Evolutionary conservation across 2,329 filamentous ascomycete species (phyloP).

Genomic region (Alternaria ventricosa): DNA sequence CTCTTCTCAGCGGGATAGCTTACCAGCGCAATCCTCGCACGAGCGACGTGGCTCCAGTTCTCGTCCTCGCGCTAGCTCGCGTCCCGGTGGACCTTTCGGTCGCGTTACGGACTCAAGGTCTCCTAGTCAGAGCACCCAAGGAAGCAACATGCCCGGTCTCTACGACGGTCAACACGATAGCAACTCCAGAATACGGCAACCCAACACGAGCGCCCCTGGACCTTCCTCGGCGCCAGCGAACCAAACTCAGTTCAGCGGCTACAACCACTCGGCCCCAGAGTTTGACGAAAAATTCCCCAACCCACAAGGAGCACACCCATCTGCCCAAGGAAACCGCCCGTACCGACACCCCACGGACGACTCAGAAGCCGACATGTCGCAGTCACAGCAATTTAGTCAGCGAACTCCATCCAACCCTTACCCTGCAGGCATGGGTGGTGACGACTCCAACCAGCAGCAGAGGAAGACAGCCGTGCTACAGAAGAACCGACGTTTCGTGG

Average conservation of each 20-base stretch:
- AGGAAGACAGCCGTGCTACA: conserved; percentile 67
- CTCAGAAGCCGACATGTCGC: conserved; percentile 43
- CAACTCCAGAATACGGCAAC: conserved; percentile 30
- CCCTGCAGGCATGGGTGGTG: conserved; percentile 50
- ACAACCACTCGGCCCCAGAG: conserved; percentile 26
- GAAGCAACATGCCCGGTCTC: conserved; percentile 52
- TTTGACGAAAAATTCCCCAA: conserved; percentile 48
- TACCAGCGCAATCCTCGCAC: conserved; percentile 38
- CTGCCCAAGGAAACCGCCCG: conserved; percentile 25
- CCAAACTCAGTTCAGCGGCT: conserved; percentile 46
- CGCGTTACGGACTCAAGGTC: conserved; percentile 50
- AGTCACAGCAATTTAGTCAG: conserved; percentile 26
- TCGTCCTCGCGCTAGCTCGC: conserved; percentile 41
- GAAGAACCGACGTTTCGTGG: conserved; percentile 85
- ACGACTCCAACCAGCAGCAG: conserved; percentile 25
- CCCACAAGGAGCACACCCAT: conserved; percentile 41
- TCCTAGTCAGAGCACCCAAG: conserved; percentile 55
- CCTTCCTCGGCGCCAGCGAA: conserved; percentile 46
- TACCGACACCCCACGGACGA: conserved; percentile 43
- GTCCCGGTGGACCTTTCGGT: conserved; percentile 50
- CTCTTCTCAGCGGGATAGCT: conserved; percentile 47
- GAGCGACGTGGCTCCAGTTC: conserved; percentile 45
- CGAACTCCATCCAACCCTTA: conserved; percentile 35
- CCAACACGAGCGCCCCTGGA: conserved; percentile 21
- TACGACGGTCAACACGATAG: conserved; percentile 51